Percentiles rank a stretch among this genome's conserved stretches.
Conservation (phyloP, 2,329 filamentous ascomycete species). For the Orbilia ellipsospora region DNA sequence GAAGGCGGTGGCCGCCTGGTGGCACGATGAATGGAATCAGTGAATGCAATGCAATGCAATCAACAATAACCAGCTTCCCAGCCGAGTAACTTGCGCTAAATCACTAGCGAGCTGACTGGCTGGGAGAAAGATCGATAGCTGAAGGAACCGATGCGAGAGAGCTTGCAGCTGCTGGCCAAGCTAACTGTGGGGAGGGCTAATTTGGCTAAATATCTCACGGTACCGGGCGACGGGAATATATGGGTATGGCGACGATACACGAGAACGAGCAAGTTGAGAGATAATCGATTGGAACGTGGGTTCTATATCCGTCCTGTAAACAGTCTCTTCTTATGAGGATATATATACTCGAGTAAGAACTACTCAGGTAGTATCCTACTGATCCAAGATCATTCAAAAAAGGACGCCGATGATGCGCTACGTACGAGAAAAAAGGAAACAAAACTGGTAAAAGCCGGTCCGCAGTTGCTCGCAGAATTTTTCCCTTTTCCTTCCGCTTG, state of each 20-base stretch:
- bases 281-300: no score
- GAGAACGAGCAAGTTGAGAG: no score
- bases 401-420: background rate
- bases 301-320: no score
- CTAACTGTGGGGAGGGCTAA: conserved; percentile 33
- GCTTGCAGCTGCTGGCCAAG: background rate
- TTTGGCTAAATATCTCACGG: conserved; percentile 23
- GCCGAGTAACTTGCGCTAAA: conserved; percentile 9
- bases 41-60: no score
- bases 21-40: no score
- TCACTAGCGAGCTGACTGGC: conserved; percentile 21
- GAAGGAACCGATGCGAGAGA: background rate
- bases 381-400: no score
- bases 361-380: no score
- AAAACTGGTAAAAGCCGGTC: background rate
- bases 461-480: conserved; percentile 30
- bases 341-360: no score
- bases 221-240: conserved; percentile 19
- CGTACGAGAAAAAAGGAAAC: background rate
- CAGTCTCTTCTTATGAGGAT: no score
- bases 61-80: background rate
- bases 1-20: background rate
- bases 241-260: background rate
- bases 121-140: background rate
- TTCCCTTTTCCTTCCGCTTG: background rate